Percentiles rank a stretch among this genome's conserved stretches.
These are phyloP conservation scores for Suillus decipiens DNA, from an alignment of 768 basidiomycete species.

Conservation along the genomic window DNA sequence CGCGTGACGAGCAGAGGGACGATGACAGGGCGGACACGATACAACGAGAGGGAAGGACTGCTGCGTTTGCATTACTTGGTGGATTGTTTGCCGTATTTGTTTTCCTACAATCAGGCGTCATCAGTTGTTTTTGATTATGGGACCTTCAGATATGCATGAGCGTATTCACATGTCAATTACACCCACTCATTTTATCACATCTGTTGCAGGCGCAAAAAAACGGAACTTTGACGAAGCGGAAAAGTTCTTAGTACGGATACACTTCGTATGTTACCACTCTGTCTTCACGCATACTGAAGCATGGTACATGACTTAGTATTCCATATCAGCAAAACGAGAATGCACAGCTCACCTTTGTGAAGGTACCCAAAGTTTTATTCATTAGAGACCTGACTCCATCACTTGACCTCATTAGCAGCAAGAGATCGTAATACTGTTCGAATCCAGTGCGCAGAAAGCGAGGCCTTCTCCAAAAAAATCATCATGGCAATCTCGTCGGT, in stretches of 20 bases:
- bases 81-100: constrained; percentile 6
- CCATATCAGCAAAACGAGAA: too few species aligned
- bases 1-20: background rate
- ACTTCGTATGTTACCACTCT: too few species aligned
- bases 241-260: too few species aligned
- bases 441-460: constrained; percentile 30
- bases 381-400: constrained; percentile 68
- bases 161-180: background rate
- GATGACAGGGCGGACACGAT: background rate
- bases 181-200: too few species aligned
- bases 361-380: constrained; percentile 48
- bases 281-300: too few species aligned
- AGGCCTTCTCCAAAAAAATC: constrained; percentile 15
- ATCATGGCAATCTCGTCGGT: constrained; percentile 40
- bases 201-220: too few species aligned
- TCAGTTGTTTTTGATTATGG: constrained; percentile 4
- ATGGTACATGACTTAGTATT: background rate
- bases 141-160: background rate
- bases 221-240: too few species aligned
- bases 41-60: constrained; percentile 7
- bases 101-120: constrained; percentile 4
- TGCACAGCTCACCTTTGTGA: constrained; percentile 73
- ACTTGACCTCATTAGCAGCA: constrained; percentile 76
- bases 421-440: constrained; percentile 68
- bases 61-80: constrained; percentile 2